Conservation (phyloP, 1,284 basidiomycete genomes). For the Cryptococcus jaspeensis region DNA sequence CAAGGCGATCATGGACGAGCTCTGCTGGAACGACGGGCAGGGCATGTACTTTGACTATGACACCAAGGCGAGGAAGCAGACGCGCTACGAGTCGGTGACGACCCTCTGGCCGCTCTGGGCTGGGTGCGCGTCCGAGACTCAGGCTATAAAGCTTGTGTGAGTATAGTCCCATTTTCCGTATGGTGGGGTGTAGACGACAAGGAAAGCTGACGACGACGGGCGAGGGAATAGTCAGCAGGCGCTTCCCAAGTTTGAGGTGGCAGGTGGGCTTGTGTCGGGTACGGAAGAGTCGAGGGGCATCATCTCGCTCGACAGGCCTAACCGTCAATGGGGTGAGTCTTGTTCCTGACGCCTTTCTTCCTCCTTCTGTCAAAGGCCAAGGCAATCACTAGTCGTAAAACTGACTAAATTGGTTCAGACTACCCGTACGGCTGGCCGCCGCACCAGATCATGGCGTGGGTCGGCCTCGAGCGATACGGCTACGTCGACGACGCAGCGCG, state of each 20-base stretch:
- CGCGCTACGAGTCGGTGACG: constrained; percentile 91
- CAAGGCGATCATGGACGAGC: constrained; percentile 82
- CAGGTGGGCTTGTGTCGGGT: constrained; percentile 93
- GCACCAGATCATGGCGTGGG: constrained; percentile 96
- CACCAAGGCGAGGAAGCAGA: constrained; percentile 83
- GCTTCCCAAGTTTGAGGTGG: constrained; percentile 90
- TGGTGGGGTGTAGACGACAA: neutral
- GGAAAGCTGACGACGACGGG: constrained; percentile 8
- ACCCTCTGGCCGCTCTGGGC: constrained; percentile 97
- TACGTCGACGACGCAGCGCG: constrained; percentile 91
- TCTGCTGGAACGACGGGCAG: constrained; percentile 95
- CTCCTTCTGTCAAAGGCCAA: neutral
- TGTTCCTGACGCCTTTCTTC: neutral
- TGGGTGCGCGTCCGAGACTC: constrained; percentile 90
- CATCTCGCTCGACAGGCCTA: constrained; percentile 93
- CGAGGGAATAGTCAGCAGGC: constrained; percentile 64
- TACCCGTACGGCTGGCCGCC: constrained; percentile 72
- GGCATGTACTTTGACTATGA: constrained; percentile 96
- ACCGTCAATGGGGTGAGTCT: constrained; percentile 81
- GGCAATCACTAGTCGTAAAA: neutral
- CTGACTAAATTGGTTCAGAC: constrained; percentile 20
- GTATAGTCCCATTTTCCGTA: constrained; percentile 40
- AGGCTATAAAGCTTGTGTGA: constrained; percentile 87
- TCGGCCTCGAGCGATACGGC: constrained; percentile 92
- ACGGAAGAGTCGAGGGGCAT: constrained; percentile 95